phyloP scores from a whole-genome alignment of 345 rosid species.

The Citrus medica region DNA sequence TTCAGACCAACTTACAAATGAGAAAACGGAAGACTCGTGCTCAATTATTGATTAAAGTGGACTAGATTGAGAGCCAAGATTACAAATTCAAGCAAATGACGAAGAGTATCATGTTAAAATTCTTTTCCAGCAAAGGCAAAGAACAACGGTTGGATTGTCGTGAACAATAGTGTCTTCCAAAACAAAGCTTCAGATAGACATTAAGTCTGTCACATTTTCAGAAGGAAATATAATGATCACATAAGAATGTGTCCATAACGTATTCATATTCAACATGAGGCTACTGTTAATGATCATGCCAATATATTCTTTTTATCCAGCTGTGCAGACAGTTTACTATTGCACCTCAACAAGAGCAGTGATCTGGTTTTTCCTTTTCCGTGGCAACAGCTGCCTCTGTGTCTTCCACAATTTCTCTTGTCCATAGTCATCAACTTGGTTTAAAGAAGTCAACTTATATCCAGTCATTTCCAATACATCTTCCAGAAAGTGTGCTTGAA shows the following conservation, averaged over 20 bases:
- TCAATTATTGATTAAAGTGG: neutral
- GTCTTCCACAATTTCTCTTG: constrained; percentile 98
- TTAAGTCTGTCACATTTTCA: too few species aligned
- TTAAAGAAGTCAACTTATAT: constrained; percentile 78
- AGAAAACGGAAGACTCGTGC: neutral
- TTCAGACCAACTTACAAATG: neutral
- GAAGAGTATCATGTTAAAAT: neutral
- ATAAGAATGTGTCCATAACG: neutral
- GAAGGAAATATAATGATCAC: too few species aligned
- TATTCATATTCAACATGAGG: constrained; percentile 6
- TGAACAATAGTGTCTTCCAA: neutral
- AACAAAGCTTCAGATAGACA: too few species aligned
- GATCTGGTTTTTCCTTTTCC: constrained; percentile 92
- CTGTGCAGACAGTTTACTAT: neutral
- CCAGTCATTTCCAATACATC: constrained; percentile 89
- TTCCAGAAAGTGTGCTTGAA: constrained; percentile 79
- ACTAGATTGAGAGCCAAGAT: neutral
- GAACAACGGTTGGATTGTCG: neutral
- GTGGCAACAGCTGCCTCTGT: constrained; percentile 78
- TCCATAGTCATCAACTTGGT: constrained; percentile 98
- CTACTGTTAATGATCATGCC: neutral
- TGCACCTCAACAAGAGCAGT: constrained; percentile 94
- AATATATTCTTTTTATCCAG: neutral
- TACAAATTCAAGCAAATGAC: neutral
- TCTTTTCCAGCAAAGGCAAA: neutral